Conservation (phyloP, 192 early-diverging fungal genomes). For the Podila minutissima region DNA sequence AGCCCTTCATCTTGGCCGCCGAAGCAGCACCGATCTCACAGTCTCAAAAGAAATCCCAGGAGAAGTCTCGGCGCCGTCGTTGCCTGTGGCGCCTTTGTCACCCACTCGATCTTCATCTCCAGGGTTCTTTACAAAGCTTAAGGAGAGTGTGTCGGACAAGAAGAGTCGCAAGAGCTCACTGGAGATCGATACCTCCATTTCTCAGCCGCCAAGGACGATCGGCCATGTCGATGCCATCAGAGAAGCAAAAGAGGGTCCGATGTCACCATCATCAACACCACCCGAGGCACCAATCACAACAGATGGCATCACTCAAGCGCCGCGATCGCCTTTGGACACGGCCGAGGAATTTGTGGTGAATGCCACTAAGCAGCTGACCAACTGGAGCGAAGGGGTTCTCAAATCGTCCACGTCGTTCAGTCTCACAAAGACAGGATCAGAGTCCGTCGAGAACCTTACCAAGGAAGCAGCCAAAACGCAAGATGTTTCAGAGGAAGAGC, state of each 20-base stretch:
- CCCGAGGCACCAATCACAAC: not conserved
- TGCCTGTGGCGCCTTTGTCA: not conserved
- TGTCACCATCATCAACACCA: no score
- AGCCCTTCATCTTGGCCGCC: not conserved
- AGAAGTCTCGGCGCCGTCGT: not conserved
- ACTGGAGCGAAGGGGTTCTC: constrained; percentile 27
- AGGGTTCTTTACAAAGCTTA: constrained; percentile 33
- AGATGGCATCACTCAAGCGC: not conserved
- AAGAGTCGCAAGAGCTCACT: constrained; percentile 5
- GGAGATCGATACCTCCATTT: not conserved
- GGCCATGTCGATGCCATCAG: not conserved
- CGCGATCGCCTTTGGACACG: constrained; percentile 18
- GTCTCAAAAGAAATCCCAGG: not conserved
- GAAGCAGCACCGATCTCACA: constrained; percentile 5
- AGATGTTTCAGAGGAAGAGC: constrained; percentile 19
- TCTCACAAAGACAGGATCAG: constrained; percentile 5
- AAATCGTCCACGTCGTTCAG: constrained; percentile 25
- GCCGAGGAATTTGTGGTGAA: constrained; percentile 26
- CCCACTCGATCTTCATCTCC: constrained; percentile 1
- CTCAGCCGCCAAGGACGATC: not conserved
- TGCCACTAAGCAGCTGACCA: constrained; percentile 24
- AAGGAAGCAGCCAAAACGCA: not conserved
- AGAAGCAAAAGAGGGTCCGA: not conserved
- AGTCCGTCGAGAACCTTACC: not conserved
- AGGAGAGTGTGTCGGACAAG: constrained; percentile 19